A percentile compares a stretch with the other conserved stretches of the same genome.
Conservation (phyloP, 2,329 filamentous ascomycete genomes). For the Rhinocladiella similis region DNA sequence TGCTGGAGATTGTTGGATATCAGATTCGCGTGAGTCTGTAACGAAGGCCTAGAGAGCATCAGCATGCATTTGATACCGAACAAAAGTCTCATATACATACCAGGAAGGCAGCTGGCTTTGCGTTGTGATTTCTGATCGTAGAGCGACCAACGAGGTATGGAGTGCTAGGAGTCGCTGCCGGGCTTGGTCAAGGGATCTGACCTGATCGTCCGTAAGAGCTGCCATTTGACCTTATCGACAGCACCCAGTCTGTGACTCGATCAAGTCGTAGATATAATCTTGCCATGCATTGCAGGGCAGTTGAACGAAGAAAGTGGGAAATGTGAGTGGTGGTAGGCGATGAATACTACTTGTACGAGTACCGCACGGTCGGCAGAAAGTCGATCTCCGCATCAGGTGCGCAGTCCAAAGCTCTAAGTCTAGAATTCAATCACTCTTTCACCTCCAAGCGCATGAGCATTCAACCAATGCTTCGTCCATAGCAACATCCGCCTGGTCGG, state of each 20-base stretch:
- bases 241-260: not conserved
- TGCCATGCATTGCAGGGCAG: not conserved
- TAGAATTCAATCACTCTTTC: not conserved
- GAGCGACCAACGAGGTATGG: conserved; percentile 65
- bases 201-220: conserved; percentile 41
- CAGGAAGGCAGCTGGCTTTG: conserved; percentile 67
- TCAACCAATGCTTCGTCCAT: not conserved
- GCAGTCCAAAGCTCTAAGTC: not conserved
- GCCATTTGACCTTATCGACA: conserved; percentile 34
- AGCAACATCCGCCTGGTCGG: conserved; percentile 8
- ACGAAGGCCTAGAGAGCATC: conserved; percentile 57
- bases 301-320: not conserved
- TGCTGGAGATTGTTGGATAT: conserved; percentile 69
- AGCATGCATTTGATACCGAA: not conserved
- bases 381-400: not conserved
- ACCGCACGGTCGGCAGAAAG: not conserved
- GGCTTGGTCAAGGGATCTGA: conserved; percentile 69
- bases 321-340: not conserved
- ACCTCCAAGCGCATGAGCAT: not conserved
- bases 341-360: too few relatives aligned
- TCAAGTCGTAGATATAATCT: not conserved
- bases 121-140: conserved; percentile 61
- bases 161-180: conserved; percentile 69
- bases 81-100: conserved; percentile 44
- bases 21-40: conserved; percentile 71